A percentile compares a stretch with the other conserved stretches of the same genome.
These are phyloP conservation scores for Lizanozyma gosingica DNA, from an alignment of 1,139 yeast species.

Conservation along the genomic window DNA sequence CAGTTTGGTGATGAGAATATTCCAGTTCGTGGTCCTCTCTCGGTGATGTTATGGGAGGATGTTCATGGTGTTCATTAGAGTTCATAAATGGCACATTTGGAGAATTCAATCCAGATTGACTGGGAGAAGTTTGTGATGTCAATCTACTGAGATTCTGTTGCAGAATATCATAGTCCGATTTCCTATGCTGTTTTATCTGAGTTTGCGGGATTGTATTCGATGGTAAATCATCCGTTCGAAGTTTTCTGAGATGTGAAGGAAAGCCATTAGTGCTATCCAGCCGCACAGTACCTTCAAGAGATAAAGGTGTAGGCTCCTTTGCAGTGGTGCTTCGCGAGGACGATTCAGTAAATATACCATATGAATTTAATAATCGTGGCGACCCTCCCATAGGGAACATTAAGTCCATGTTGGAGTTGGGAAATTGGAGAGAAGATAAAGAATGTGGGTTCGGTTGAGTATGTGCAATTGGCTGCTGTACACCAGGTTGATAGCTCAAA, in stretches of 20 bases:
- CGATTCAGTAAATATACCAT: background rate
- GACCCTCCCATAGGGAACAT: background rate
- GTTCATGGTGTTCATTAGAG: too few species aligned
- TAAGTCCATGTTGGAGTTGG: background rate
- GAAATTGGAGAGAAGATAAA: background rate
- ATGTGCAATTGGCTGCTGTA: background rate
- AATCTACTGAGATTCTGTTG: background rate
- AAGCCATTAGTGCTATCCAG: background rate
- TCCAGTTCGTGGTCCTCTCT: background rate
- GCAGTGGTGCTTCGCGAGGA: background rate
- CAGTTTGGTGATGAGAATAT: background rate
- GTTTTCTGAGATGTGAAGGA: background rate
- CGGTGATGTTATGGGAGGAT: too few species aligned
- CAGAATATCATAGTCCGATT: background rate
- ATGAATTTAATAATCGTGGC: background rate
- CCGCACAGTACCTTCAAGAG: too few species aligned
- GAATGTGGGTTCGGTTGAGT: background rate
- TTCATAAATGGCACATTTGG: background rate
- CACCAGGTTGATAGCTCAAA: background rate
- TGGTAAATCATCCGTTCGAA: background rate
- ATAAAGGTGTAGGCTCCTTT: background rate
- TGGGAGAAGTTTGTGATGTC: background rate
- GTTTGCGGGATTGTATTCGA: background rate
- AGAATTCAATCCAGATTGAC: background rate
- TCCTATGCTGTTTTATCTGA: background rate